Evolutionary conservation across 108 stramenopile genomes (phyloP).

Genomic region (Conticribra weissflogii): DNA sequence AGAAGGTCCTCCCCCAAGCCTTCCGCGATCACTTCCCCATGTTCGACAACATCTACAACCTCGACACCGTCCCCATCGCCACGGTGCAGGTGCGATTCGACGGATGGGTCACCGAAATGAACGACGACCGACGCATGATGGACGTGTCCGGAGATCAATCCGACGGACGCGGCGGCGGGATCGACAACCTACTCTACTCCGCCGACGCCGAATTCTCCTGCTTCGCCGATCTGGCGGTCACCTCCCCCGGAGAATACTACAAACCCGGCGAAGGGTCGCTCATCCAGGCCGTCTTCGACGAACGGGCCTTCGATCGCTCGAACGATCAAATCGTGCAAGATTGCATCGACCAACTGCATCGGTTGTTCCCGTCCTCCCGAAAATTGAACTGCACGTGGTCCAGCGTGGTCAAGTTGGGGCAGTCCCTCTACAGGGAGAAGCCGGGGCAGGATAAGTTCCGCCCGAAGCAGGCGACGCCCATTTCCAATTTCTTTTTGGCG

Average conservation of each 20-base stretch:
- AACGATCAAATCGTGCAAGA: constrained; percentile 85
- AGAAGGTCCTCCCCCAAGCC: constrained; percentile 89
- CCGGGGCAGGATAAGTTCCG: constrained; percentile 95
- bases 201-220: constrained; percentile 97
- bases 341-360: constrained; percentile 82
- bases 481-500: constrained; percentile 96
- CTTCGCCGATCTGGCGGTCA: constrained; percentile 95
- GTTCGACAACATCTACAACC: constrained; percentile 97
- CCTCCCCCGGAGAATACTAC: constrained; percentile 94
- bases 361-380: constrained; percentile 90
- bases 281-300: constrained; percentile 92
- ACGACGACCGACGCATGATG: constrained; percentile 88
- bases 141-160: constrained; percentile 87
- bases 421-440: constrained; percentile 92
- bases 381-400: constrained; percentile 96
- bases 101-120: constrained; percentile 96
- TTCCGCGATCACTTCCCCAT: constrained; percentile 86
- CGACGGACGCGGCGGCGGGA: constrained; percentile 86
- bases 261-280: constrained; percentile 90
- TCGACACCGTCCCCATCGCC: constrained; percentile 94
- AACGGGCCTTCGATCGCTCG: constrained; percentile 80
- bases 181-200: constrained; percentile 95
- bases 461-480: constrained; percentile 93
- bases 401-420: constrained; percentile 92
- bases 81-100: constrained; percentile 97